Percentiles rank a stretch among this genome's conserved stretches.
phyloP scores from a whole-genome alignment of 257 asterid genomes.

The Solanum virginianum region DNA sequence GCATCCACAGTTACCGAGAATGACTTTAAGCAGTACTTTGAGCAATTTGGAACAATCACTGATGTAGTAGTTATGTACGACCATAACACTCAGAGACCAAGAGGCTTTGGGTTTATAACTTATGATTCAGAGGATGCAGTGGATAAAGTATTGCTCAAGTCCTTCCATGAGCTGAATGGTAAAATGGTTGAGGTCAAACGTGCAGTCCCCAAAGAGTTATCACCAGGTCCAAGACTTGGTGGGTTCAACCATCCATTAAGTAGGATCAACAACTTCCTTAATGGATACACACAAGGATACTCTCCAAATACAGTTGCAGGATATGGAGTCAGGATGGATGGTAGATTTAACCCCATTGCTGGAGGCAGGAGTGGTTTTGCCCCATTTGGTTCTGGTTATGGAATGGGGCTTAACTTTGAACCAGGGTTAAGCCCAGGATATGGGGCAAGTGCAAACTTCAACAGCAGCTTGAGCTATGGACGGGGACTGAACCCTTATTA shows the following conservation, averaged over 20 bases:
- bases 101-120: conserved; percentile 21
- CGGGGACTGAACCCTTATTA: conserved; percentile 10
- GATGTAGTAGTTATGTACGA: conserved; percentile 21
- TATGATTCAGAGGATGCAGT: conserved; percentile 19
- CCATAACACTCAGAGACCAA: conserved; percentile 21
- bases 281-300: conserved; percentile 9
- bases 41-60: conserved; percentile 16
- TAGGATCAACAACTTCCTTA: conserved; percentile 12
- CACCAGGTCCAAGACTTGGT: conserved; percentile 14
- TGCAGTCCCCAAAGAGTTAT: conserved; percentile 20
- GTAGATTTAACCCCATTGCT: conserved; percentile 7
- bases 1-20: conserved; percentile 18
- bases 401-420: conserved; percentile 14
- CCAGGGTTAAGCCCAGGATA: conserved; percentile 9
- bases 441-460: conserved; percentile 5
- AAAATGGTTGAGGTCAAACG: conserved; percentile 22
- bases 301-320: conserved; percentile 17
- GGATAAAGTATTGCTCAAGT: conserved; percentile 14
- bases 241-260: conserved; percentile 8
- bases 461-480: conserved; percentile 9
- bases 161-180: conserved; percentile 18
- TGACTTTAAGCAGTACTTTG: conserved; percentile 15
- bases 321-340: conserved; percentile 15
- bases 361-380: conserved; percentile 10
- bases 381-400: conserved; percentile 14